Evolutionary conservation across 106 monocot genomes (phyloP).

Genomic region (Dactylorhiza incarnata): DNA sequence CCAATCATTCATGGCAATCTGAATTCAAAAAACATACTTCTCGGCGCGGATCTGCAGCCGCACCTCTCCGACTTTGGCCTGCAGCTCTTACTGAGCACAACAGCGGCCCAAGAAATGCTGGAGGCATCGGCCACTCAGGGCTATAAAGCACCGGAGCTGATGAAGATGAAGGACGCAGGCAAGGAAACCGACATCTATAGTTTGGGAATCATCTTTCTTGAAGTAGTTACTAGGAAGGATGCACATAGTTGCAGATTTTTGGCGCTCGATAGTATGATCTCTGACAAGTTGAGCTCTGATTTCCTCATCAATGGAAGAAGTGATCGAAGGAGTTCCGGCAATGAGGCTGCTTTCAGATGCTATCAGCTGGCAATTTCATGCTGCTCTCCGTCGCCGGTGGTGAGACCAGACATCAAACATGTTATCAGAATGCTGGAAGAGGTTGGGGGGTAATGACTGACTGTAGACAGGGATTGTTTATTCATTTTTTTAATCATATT

Average conservation of each 20-base stretch:
- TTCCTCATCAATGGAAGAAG: conserved; percentile 22
- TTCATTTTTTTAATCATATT: neutral
- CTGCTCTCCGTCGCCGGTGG: conserved; percentile 62
- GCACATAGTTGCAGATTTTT: conserved; percentile 34
- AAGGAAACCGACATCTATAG: conserved; percentile 75
- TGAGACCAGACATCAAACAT: conserved; percentile 69
- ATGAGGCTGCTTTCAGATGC: conserved; percentile 37
- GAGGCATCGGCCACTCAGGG: conserved; percentile 54
- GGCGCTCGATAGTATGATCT: conserved; percentile 54
- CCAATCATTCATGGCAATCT: conserved; percentile 87
- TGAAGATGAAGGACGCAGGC: conserved; percentile 75
- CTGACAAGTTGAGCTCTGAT: conserved; percentile 35
- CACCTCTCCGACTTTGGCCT: conserved; percentile 79
- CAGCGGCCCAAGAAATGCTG: conserved; percentile 73
- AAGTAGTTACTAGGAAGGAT: conserved; percentile 67
- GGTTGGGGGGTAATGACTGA: neutral
- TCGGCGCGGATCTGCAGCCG: conserved; percentile 52
- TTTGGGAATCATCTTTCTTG: conserved; percentile 76
- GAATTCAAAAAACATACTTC: conserved; percentile 69
- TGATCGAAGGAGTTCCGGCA: conserved; percentile 12
- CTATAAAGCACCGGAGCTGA: conserved; percentile 87
- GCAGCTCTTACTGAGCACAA: conserved; percentile 61
- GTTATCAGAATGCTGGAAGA: conserved; percentile 60
- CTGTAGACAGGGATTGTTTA: neutral
- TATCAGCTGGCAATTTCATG: conserved; percentile 77